phyloP scores from a whole-genome alignment of 2,329 filamentous ascomycete genomes.

The Aspergillus sp. region DNA sequence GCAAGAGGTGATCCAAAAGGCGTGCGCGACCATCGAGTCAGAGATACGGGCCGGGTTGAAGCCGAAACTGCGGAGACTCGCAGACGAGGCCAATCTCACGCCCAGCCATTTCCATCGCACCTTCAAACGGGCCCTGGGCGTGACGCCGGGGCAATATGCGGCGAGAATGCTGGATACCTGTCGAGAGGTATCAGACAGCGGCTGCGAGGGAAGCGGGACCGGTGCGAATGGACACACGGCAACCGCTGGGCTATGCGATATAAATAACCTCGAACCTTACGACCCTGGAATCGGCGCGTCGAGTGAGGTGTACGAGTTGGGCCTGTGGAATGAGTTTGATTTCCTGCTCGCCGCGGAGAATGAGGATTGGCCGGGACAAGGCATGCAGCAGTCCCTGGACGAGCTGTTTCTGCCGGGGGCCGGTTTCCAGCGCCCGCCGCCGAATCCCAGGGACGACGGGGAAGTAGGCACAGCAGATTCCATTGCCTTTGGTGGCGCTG shows the following conservation, averaged over 20 bases:
- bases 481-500: too few species aligned
- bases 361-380: constrained; percentile 5
- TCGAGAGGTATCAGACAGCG: not conserved
- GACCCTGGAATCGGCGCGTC: not conserved
- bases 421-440: not conserved
- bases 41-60: constrained; percentile 16
- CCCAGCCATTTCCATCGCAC: constrained; percentile 47
- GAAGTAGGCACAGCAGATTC: not conserved
- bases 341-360: constrained; percentile 21
- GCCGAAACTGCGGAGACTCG: constrained; percentile 38
- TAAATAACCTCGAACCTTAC: not conserved
- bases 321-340: constrained; percentile 31
- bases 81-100: constrained; percentile 39
- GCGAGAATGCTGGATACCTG: constrained; percentile 3
- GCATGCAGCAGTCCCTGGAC: constrained; percentile 6
- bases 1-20: constrained; percentile 19
- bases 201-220: not conserved
- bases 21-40: constrained; percentile 23
- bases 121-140: constrained; percentile 44
- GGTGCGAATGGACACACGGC: not conserved
- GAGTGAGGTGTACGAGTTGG: constrained; percentile 1
- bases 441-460: not conserved
- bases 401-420: not conserved
- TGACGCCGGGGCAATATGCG: constrained; percentile 40
- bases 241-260: not conserved